phyloP scores from a whole-genome alignment of 2,329 filamentous ascomycete species.

The Colletotrichum sp. region DNA sequence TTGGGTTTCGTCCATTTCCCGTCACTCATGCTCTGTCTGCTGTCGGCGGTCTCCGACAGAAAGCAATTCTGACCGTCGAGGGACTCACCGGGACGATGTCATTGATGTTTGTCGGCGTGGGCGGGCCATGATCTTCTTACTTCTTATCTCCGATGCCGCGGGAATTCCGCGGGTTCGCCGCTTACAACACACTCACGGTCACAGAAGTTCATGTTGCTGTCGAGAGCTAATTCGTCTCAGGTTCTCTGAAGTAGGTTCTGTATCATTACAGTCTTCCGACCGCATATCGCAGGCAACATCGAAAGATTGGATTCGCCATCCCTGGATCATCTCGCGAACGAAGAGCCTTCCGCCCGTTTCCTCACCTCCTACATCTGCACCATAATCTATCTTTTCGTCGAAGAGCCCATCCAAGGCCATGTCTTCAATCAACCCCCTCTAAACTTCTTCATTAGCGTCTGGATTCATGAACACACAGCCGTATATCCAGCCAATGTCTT shows the following conservation, averaged over 20 bases:
- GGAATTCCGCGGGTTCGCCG: background rate
- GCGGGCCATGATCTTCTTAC: background rate
- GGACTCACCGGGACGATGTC: background rate
- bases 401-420: background rate
- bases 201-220: background rate
- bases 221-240: background rate
- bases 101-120: background rate
- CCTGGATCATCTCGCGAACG: background rate
- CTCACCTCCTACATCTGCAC: background rate
- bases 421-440: background rate
- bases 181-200: background rate
- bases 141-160: background rate
- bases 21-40: background rate
- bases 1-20: background rate
- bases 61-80: background rate
- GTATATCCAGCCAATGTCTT: background rate
- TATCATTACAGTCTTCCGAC: background rate
- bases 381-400: background rate
- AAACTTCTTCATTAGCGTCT: background rate
- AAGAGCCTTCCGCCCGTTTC: background rate
- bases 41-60: constrained; percentile 11
- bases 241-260: background rate
- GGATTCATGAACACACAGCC: background rate
- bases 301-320: background rate
- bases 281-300: background rate